phyloP scores from a whole-genome alignment of 805 yeast species.

The Tetrapisispora fleetii region DNA sequence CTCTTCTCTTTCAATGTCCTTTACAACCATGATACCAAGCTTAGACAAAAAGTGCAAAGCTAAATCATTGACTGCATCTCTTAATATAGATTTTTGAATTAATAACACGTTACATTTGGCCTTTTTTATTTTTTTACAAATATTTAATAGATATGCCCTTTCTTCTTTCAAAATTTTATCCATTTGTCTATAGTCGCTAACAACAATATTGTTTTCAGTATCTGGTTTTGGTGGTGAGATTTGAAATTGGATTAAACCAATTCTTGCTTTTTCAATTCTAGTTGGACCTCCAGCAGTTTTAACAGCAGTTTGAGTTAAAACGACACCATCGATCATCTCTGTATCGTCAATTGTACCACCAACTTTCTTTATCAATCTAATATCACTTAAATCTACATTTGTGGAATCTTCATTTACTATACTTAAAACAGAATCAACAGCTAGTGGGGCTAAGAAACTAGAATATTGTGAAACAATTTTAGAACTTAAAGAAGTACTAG shows the following conservation, averaged over 20 bases:
- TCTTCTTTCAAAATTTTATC: slow-evolving; percentile 97
- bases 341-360: slow-evolving; percentile 99
- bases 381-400: slow-evolving; percentile 76
- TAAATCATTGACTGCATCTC: slow-evolving; percentile 91
- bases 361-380: slow-evolving; percentile 81
- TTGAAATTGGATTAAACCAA: slow-evolving; percentile 87
- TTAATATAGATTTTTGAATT: slow-evolving; percentile 83
- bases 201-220: slow-evolving; percentile 95
- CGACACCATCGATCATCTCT: slow-evolving; percentile 85
- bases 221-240: slow-evolving; percentile 95
- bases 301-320: slow-evolving; percentile 79
- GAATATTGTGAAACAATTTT: slow-evolving; percentile 94
- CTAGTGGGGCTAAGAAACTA: slow-evolving; percentile 75
- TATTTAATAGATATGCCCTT: slow-evolving; percentile 86
- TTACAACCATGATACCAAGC: slow-evolving; percentile 85
- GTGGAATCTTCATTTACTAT: slow-evolving; percentile 53
- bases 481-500: slow-evolving; percentile 85
- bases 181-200: slow-evolving; percentile 97
- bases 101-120: slow-evolving; percentile 89
- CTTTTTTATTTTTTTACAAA: slow-evolving; percentile 93
- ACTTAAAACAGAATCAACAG: slow-evolving; percentile 85
- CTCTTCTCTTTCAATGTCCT: slow-evolving; percentile 94
- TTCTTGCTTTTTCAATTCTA: slow-evolving; percentile 85
- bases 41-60: slow-evolving; percentile 92
- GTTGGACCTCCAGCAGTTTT: slow-evolving; percentile 93